Evolutionary conservation across 1,284 basidiomycete species (phyloP).

Genomic region (Ustilago nuda): DNA sequence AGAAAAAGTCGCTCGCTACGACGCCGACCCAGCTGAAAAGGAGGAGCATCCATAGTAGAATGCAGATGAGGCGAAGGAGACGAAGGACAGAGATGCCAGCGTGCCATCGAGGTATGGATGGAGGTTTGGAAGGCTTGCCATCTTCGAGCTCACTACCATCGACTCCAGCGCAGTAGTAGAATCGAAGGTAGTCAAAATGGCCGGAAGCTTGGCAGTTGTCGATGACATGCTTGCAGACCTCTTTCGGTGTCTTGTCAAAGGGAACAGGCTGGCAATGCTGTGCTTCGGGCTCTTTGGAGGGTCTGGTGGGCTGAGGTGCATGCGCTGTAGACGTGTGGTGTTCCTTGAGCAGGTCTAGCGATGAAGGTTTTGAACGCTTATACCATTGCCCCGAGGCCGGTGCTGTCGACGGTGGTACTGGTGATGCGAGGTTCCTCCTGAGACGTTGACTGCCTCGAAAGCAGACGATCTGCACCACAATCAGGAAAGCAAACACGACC

Average conservation of each 20-base stretch:
- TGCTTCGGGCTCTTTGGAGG: constrained; percentile 5
- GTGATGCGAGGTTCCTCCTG: constrained; percentile 13
- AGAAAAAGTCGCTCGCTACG: constrained; percentile 68
- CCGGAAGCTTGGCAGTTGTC: constrained; percentile 53
- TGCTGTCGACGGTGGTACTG: constrained; percentile 4
- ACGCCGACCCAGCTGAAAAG: constrained; percentile 66
- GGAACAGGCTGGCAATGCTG: constrained; percentile 51
- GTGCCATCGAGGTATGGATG: constrained; percentile 21
- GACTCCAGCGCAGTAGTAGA: constrained; percentile 63
- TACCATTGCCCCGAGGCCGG: constrained; percentile 6
- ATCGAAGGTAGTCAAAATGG: constrained; percentile 57
- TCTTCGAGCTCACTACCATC: constrained; percentile 5
- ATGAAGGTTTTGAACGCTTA: constrained; percentile 12
- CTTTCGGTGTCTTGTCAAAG: constrained; percentile 18
- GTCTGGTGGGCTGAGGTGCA: constrained; percentile 7
- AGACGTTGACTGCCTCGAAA: constrained; percentile 40
- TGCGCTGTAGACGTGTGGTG: constrained; percentile 7
- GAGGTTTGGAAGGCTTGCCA: constrained; percentile 32
- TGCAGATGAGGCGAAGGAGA: constrained; percentile 33
- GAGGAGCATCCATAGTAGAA: constrained; percentile 60
- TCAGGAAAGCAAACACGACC: constrained; percentile 50
- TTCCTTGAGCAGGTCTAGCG: constrained; percentile 5
- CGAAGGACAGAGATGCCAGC: constrained; percentile 38
- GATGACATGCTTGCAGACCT: constrained; percentile 56
- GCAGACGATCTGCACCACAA: constrained; percentile 54